Evolutionary conservation across 495 filamentous ascomycete genomes (phyloP), one percentile per base, ranked within the genome.

Genomic region (Lasiosphaeriaceae sp.): DNA sequence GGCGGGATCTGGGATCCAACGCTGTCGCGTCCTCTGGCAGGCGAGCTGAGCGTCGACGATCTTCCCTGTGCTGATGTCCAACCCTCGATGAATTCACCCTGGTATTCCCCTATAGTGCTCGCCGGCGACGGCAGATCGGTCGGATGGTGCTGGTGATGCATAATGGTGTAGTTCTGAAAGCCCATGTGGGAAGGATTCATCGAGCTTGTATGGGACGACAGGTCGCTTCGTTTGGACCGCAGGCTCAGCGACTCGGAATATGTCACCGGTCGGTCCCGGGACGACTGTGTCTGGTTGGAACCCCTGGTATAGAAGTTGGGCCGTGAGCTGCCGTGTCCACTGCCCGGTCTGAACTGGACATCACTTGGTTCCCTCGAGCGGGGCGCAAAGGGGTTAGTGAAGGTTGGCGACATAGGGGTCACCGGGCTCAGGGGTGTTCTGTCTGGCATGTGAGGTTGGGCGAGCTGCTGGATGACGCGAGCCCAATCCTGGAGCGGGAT

Each of bases 31-130:
- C 68, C 72, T 56, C 69, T 70, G 37, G 72, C 67, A 17, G 68
- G 79, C 44, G 77, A 79, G 58, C 65, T 79, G 44, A 83, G 64
- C 0, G 77, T 71, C 7, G 80, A 82, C 4, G 79, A 78, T 21
- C 80, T 72, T 6, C 80, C 80, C 53, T 82, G 80, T 14, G 80
- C 78, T 9, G 75, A 74, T 17, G 80, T 82, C 80, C 80, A 82
- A 2, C 79, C 79, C 60, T 80, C 79, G 41, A 82, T 82, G 31
- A 82, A 78, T 55, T 82, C 79, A 19, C 77, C 72, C 43, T 77
- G 76, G 56, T 82, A 78, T 58, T 78, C 76, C 2, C 77, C 78
- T 23, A 79, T 59, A 2, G 74, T 78, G 11, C 71, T 76, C 11
- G 74, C 73, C 34, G 80, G 80, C 2, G 80, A 81, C 8, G 80